Evolutionary conservation across 768 basidiomycete species (phyloP).

Genomic region (Saitozyma sp.): DNA sequence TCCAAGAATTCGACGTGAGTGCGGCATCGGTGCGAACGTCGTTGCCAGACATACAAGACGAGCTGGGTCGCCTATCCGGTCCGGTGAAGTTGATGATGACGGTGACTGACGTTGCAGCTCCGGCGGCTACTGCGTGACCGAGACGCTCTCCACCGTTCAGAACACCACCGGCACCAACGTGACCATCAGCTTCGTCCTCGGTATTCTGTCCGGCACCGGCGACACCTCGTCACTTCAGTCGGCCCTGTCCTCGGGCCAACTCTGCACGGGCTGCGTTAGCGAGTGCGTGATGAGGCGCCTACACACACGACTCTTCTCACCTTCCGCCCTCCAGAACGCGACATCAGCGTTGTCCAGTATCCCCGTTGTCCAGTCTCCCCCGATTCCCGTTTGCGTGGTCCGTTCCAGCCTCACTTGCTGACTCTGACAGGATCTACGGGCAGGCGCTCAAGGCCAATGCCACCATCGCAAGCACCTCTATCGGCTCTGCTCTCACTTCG

Average conservation of each 20-base stretch:
- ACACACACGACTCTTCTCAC: too few relatives aligned
- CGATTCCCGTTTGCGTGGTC: neutral
- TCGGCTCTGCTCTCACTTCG: slow-evolving; percentile 32
- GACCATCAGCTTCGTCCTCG: slow-evolving; percentile 34
- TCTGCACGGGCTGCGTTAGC: slow-evolving; percentile 51
- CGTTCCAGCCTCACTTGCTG: neutral
- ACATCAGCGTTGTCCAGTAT: too few relatives aligned
- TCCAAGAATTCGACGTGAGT: slow-evolving; percentile 47
- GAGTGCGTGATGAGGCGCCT: slow-evolving; percentile 26
- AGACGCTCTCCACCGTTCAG: slow-evolving; percentile 41
- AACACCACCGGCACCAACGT: slow-evolving; percentile 40
- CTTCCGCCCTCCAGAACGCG: too few relatives aligned
- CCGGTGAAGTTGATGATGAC: too few relatives aligned
- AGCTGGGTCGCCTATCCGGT: too few relatives aligned
- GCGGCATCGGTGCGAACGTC: too few relatives aligned
- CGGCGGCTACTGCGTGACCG: slow-evolving; percentile 48
- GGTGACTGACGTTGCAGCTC: slow-evolving; percentile 27
- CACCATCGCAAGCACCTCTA: slow-evolving; percentile 24
- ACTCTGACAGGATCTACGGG: slow-evolving; percentile 43
- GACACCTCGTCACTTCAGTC: slow-evolving; percentile 10
- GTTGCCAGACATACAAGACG: neutral
- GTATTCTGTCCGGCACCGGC: slow-evolving; percentile 31
- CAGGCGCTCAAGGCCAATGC: slow-evolving; percentile 36
- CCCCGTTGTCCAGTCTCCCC: neutral
- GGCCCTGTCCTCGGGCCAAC: slow-evolving; percentile 25